Conservation (phyloP, 2,329 filamentous ascomycete genomes). For the Epicoccum sorghinum region DNA sequence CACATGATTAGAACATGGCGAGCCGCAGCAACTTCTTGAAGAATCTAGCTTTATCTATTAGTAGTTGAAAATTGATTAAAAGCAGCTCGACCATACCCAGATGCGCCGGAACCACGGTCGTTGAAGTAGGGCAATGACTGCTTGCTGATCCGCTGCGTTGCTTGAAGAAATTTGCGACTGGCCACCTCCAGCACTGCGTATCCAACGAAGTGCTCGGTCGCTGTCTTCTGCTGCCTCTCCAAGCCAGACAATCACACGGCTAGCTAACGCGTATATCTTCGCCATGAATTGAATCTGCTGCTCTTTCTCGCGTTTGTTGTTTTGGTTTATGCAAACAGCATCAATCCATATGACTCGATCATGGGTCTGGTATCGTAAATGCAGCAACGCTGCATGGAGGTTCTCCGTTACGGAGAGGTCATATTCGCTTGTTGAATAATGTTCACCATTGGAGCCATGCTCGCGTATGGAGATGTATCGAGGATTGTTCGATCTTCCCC, state of each 20-base stretch:
- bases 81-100: background rate
- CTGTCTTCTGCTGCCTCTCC: background rate
- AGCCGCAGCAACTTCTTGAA: background rate
- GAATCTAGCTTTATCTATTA: background rate
- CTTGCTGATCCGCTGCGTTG: too few species aligned
- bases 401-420: background rate
- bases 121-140: background rate
- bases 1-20: background rate
- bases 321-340: background rate
- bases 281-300: background rate
- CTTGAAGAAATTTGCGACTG: background rate
- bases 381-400: background rate
- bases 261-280: background rate
- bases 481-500: background rate
- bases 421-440: too few species aligned
- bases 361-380: background rate
- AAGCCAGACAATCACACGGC: background rate
- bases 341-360: background rate
- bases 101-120: background rate
- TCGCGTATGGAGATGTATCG: background rate
- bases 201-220: background rate
- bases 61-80: background rate
- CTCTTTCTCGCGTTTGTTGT: background rate
- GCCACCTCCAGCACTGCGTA: background rate
- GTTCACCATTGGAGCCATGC: too few species aligned